Conservation (phyloP, 2,329 filamentous ascomycete genomes). For the Fusarium sp. region DNA sequence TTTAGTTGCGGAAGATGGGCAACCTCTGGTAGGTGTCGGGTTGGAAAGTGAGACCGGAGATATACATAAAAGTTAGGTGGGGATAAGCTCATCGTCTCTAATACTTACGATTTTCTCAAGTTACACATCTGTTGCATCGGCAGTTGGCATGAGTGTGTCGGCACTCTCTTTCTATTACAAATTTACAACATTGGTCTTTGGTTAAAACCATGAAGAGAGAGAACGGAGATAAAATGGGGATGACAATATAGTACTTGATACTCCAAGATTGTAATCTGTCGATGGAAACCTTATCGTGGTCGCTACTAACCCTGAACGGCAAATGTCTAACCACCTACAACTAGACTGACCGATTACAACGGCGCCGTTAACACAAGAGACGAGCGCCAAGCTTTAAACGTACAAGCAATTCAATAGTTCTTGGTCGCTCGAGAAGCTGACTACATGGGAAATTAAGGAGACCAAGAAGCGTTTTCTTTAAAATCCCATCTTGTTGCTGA, state of each 20-base stretch:
- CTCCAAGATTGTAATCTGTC: accelerated
- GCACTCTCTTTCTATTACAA: no score
- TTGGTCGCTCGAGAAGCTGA: not conserved
- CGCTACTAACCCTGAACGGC: no score
- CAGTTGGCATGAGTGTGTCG: no score
- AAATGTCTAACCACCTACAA: not conserved
- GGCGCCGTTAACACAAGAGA: not conserved
- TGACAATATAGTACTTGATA: no score
- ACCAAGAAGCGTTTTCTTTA: not conserved
- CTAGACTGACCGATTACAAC: not conserved
- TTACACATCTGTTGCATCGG: no score
- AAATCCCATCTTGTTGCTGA: not conserved
- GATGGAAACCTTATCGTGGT: accelerated
- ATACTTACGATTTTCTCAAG: no score
- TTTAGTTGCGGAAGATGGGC: not conserved
- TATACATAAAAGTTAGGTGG: not conserved
- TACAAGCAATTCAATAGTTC: not conserved
- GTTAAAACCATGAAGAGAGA: no score
- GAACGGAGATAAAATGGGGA: no score
- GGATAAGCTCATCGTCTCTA: no score
- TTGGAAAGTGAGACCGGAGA: not conserved
- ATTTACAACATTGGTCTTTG: no score
- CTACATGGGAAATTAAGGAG: not conserved
- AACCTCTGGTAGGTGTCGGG: not conserved
- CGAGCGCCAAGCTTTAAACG: not conserved